Conservation (phyloP, 177 flowering plant species). For the Vitis hybrid region DNA sequence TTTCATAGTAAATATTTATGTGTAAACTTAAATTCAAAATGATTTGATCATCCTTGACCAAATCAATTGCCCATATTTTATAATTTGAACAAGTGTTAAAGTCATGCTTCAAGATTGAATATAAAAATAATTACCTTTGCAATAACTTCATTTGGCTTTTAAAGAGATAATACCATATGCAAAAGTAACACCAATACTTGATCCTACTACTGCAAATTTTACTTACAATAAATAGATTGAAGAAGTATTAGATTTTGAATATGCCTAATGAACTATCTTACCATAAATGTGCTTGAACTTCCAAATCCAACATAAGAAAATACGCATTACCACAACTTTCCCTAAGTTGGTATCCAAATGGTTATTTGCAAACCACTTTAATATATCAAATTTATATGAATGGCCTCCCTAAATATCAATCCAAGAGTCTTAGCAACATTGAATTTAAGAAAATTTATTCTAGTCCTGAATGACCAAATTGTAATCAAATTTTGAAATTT, state of each 20-base stretch:
- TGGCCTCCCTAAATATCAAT: slow-evolving; percentile 45
- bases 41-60: neutral
- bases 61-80: neutral
- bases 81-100: neutral
- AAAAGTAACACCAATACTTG: slow-evolving; percentile 89
- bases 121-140: slow-evolving; percentile 43
- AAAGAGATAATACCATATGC: slow-evolving; percentile 79
- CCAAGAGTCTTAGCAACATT: neutral
- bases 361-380: slow-evolving; percentile 66
- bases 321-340: slow-evolving; percentile 80
- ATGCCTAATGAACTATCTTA: neutral
- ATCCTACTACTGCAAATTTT: slow-evolving; percentile 85
- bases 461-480: neutral
- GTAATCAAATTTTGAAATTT: neutral
- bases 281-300: neutral
- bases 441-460: neutral
- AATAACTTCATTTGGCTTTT: slow-evolving; percentile 63
- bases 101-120: neutral
- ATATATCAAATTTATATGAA: slow-evolving; percentile 39
- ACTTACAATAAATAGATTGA: slow-evolving; percentile 42
- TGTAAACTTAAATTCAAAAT: neutral
- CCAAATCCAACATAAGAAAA: neutral
- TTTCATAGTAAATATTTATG: neutral
- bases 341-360: slow-evolving; percentile 53
- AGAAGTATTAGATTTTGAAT: neutral